phyloP scores from a whole-genome alignment of 2,329 filamentous ascomycete species.

The Aspergillus felis region DNA sequence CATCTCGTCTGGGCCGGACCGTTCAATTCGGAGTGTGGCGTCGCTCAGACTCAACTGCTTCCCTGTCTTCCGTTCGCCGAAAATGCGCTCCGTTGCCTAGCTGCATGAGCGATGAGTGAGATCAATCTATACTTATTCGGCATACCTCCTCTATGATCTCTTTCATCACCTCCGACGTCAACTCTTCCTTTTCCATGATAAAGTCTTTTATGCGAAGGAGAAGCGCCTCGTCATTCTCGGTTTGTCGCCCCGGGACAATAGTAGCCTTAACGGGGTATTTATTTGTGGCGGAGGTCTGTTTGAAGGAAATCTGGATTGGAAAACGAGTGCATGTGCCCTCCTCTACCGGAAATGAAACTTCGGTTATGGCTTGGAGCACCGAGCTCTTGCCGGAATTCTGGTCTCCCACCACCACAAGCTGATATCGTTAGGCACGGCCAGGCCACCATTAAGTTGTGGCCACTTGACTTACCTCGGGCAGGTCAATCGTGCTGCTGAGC shows the following conservation, averaged over 20 bases:
- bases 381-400: conserved; percentile 10
- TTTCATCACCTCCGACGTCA: conserved; percentile 1
- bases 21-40: no score
- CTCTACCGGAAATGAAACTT: conserved; percentile 3
- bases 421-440: no score
- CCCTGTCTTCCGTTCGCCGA: no score
- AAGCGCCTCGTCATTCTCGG: not conserved
- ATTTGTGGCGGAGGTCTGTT: conserved; percentile 1
- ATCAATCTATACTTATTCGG: not conserved
- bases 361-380: conserved; percentile 8
- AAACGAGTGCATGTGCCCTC: conserved; percentile 5
- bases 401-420: conserved; percentile 1
- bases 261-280: not conserved
- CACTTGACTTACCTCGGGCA: conserved; percentile 9
- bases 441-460: no score
- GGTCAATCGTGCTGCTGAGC: conserved; percentile 12
- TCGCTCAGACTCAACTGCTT: no score
- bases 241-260: not conserved
- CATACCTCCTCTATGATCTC: conserved; percentile 2
- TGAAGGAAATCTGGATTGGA: conserved; percentile 5
- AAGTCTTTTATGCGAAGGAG: not conserved
- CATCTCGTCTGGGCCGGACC: no score
- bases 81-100: not conserved
- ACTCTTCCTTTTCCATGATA: not conserved
- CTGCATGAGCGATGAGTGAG: no score